These are phyloP conservation scores for Alternaria viburni DNA, from an alignment of 2,329 filamentous ascomycete genomes.

Conservation along the genomic window DNA sequence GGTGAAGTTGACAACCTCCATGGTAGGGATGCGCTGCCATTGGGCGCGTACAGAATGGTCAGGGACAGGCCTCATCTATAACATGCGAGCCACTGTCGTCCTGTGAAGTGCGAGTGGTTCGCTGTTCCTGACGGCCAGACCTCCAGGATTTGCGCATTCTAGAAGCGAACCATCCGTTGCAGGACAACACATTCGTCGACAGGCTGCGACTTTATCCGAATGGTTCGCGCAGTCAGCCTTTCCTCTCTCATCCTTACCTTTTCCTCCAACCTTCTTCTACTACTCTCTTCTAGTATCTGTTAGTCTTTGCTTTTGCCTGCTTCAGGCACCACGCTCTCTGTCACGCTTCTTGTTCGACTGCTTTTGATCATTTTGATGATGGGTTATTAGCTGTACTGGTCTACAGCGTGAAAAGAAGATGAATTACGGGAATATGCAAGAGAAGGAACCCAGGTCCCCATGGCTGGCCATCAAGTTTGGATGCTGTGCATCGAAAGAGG, in stretches of 20 bases:
- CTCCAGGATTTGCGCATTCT: constrained; percentile 21
- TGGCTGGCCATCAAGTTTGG: constrained; percentile 48
- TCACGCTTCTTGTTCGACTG: constrained; percentile 1
- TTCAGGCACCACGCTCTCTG: constrained; percentile 11
- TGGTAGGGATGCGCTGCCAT: constrained; percentile 23
- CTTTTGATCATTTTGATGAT: constrained; percentile 15
- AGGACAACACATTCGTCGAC: constrained; percentile 20
- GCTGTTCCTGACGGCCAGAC: constrained; percentile 29
- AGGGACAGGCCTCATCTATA: constrained; percentile 25
- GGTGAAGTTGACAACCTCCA: constrained; percentile 24
- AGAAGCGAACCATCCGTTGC: constrained; percentile 14
- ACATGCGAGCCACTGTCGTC: constrained; percentile 20
- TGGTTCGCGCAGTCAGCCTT: constrained; percentile 6
- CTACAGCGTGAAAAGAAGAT: constrained; percentile 30
- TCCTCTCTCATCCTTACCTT: neutral
- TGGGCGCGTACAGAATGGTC: constrained; percentile 19
- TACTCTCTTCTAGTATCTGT: constrained; percentile 3
- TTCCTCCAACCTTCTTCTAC: constrained; percentile 9
- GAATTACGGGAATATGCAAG: constrained; percentile 24
- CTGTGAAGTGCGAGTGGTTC: constrained; percentile 28
- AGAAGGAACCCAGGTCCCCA: constrained; percentile 22
- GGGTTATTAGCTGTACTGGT: constrained; percentile 36
- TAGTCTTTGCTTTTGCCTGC: constrained; percentile 17
- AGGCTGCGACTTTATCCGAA: constrained; percentile 6
- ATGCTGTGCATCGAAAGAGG: constrained; percentile 47